Percentiles rank a stretch among this genome's conserved stretches.
These are phyloP conservation scores for Boletus sp. DNA, from an alignment of 1,284 basidiomycete genomes.

Conservation along the genomic window DNA sequence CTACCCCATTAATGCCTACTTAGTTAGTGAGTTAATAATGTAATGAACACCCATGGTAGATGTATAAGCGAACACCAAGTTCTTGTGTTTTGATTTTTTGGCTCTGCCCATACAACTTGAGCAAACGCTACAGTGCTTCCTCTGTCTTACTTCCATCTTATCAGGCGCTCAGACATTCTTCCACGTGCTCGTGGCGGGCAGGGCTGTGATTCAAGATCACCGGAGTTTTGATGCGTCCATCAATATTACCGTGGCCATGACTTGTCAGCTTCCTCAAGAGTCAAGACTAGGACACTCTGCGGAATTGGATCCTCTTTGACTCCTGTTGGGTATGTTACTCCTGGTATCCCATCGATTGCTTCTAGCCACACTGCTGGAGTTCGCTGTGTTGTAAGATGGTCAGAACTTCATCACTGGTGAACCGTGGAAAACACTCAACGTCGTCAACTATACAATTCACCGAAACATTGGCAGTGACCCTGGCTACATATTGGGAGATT, in stretches of 20 bases:
- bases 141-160: neutral
- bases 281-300: no score
- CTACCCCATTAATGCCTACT: slow-evolving; percentile 38
- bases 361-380: neutral
- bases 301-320: no score
- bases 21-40: no score
- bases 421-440: neutral
- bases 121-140: no score
- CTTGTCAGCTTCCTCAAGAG: neutral
- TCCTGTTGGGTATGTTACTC: no score
- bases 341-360: no score
- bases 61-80: no score
- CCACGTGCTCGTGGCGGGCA: neutral
- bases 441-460: neutral
- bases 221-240: neutral
- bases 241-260: neutral
- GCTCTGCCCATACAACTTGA: no score
- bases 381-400: neutral
- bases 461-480: slow-evolving; percentile 9
- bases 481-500: neutral
- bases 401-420: neutral
- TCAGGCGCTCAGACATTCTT: neutral
- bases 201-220: neutral
- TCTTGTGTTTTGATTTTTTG: no score
- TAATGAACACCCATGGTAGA: no score